Evolutionary conservation across 1,139 yeast genomes (phyloP).

Genomic region (Pichia sp.): DNA sequence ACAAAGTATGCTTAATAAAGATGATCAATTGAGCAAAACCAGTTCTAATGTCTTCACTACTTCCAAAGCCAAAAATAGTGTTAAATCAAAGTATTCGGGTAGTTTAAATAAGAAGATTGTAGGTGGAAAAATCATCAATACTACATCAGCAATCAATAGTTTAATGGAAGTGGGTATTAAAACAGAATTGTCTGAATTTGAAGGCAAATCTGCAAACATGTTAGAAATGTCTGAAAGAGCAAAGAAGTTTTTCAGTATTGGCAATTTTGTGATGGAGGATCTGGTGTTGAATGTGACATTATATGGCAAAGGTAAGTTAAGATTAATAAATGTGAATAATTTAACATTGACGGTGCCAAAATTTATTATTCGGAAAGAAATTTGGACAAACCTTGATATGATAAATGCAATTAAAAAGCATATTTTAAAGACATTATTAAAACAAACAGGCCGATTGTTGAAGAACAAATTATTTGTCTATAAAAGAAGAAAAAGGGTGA

Average conservation of each 20-base stretch:
- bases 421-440: conserved; percentile 45
- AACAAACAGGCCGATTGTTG: conserved; percentile 54
- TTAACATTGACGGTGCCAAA: conserved; percentile 52
- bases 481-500: conserved; percentile 14
- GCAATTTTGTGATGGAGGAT: conserved; percentile 41
- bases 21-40: background rate
- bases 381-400: conserved; percentile 51
- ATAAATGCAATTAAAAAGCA: conserved; percentile 46
- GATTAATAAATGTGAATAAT: conserved; percentile 56
- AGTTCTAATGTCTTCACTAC: background rate
- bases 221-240: conserved; percentile 51
- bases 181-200: background rate
- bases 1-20: background rate
- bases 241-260: conserved; percentile 50
- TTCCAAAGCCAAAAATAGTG: background rate
- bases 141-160: conserved; percentile 3
- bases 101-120: conserved; percentile 7
- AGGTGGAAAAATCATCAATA: background rate
- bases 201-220: background rate
- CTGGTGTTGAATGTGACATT: conserved; percentile 51
- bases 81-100: conserved; percentile 5
- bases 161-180: background rate
- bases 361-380: conserved; percentile 40
- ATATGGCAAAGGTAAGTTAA: conserved; percentile 50
- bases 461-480: conserved; percentile 43